Conservation (phyloP, 2,329 filamentous ascomycete genomes). For the Phaeomoniella chlamydospora region DNA sequence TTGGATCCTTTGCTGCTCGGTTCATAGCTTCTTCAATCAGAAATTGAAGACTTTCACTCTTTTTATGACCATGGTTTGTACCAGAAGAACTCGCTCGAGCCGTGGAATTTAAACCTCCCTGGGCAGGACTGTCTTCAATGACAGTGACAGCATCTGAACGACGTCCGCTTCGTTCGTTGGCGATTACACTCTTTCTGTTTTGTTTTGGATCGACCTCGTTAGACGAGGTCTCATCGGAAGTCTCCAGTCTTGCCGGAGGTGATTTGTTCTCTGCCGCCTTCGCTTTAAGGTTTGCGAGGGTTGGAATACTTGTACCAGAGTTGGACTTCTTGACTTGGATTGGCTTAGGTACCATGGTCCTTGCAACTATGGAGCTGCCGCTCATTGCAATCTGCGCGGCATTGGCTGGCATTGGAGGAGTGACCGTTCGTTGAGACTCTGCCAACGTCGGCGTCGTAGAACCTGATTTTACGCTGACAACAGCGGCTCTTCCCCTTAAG, state of each 20-base stretch:
- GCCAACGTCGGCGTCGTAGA: conserved; percentile 32
- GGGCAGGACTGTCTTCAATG: conserved; percentile 14
- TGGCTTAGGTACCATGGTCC: conserved; percentile 26
- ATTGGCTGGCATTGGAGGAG: conserved; percentile 29
- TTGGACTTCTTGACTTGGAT: conserved; percentile 26
- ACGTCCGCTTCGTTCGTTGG: conserved; percentile 2
- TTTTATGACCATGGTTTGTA: conserved; percentile 9
- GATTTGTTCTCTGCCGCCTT: conserved; percentile 1
- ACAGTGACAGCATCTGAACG: conserved; percentile 11
- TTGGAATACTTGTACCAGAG: conserved; percentile 15
- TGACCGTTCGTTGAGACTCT: conserved; percentile 44
- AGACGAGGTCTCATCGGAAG: background rate
- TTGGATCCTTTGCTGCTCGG: conserved; percentile 8
- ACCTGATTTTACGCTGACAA: conserved; percentile 79
- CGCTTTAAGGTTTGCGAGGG: conserved; percentile 15
- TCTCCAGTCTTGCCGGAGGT: background rate
- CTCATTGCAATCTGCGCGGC: conserved; percentile 18
- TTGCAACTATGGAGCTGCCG: conserved; percentile 27
- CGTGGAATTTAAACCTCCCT: background rate
- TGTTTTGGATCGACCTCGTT: background rate
- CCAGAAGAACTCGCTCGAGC: conserved; percentile 1
- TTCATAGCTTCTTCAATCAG: conserved; percentile 15
- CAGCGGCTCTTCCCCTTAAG: conserved; percentile 74
- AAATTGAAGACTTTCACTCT: conserved; percentile 16
- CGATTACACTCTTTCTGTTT: background rate